Evolutionary conservation across 23 red algal genomes (phyloP).

Genomic region (Agarophyton chilense): DNA sequence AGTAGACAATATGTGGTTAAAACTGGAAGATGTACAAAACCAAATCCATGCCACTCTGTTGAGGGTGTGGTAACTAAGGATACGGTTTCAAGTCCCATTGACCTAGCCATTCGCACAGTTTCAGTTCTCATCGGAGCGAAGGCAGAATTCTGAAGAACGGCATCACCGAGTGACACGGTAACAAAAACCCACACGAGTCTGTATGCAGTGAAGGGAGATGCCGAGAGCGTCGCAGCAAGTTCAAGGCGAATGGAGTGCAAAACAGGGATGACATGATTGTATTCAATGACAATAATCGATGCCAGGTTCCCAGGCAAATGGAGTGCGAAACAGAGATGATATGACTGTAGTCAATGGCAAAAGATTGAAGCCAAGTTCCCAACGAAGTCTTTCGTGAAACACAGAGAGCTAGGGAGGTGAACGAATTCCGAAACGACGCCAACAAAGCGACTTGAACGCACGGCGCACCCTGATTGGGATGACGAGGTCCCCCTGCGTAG

Average conservation of each 20-base stretch:
- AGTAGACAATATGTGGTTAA: too few species aligned
- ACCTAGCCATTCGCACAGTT: constrained; percentile 66
- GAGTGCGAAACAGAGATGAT: constrained; percentile 55
- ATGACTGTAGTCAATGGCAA: constrained; percentile 30
- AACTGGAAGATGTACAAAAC: too few species aligned
- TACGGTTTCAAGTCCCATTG: constrained; percentile 57
- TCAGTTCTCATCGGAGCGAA: constrained; percentile 60
- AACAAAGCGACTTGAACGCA: too few species aligned
- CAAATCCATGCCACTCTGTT: too few species aligned
- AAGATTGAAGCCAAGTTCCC: constrained; percentile 70
- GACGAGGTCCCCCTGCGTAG: constrained; percentile 40
- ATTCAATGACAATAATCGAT: too few species aligned
- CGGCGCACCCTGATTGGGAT: constrained; percentile 53
- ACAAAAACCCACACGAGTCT: constrained; percentile 70
- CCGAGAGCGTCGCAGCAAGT: constrained; percentile 60
- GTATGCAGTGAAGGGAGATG: constrained; percentile 62
- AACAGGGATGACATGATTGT: too few species aligned
- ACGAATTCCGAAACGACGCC: background rate
- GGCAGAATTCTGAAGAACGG: constrained; percentile 67
- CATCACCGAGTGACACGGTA: constrained; percentile 64
- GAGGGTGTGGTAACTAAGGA: constrained; percentile 54
- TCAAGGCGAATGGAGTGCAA: too few species aligned
- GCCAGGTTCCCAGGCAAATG: too few species aligned
- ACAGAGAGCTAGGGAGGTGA: too few species aligned
- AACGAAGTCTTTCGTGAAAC: constrained; percentile 41